Percentiles rank a stretch among this genome's conserved stretches.
Conservation (phyloP, 1,284 basidiomycete genomes). For the Anthracocystis setariae region DNA sequence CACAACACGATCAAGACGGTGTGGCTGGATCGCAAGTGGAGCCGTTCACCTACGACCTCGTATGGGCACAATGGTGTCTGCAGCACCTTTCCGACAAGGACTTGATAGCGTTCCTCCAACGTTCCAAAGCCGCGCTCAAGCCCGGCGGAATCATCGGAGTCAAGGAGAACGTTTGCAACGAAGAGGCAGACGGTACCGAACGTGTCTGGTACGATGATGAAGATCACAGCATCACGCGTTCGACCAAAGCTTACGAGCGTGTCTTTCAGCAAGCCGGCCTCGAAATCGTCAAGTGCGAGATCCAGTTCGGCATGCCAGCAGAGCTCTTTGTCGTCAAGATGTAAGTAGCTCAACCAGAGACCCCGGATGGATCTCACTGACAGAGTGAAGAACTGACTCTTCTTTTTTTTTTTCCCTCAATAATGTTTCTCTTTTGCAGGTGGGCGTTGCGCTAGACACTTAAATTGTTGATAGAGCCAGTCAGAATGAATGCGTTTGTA, state of each 20-base stretch:
- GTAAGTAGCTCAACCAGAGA: constrained; percentile 31
- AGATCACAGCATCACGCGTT: constrained; percentile 65
- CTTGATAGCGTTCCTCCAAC: constrained; percentile 57
- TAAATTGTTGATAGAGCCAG: background rate
- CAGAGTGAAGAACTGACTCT: background rate
- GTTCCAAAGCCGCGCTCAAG: constrained; percentile 54
- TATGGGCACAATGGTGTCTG: constrained; percentile 66
- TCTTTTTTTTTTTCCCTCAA: background rate
- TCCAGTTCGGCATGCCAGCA: constrained; percentile 62
- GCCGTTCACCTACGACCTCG: constrained; percentile 58
- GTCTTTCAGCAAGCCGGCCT: constrained; percentile 63
- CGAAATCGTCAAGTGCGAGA: constrained; percentile 56
- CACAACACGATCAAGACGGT: constrained; percentile 4
- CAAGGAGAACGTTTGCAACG: constrained; percentile 66
- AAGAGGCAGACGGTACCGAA: constrained; percentile 61
- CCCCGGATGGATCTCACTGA: background rate
- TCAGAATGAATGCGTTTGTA: background rate
- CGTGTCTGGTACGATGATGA: constrained; percentile 65
- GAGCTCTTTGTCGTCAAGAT: constrained; percentile 66
- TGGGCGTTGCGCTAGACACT: constrained; percentile 28
- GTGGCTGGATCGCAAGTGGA: constrained; percentile 39
- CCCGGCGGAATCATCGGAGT: constrained; percentile 60
- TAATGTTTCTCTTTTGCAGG: constrained; percentile 1
- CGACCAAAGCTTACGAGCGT: constrained; percentile 62
- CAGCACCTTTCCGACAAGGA: constrained; percentile 66